A percentile compares a stretch with the other conserved stretches of the same genome.
Conservation (phyloP, 2,329 filamentous ascomycete species). For the Exophiala xenobiotica region DNA sequence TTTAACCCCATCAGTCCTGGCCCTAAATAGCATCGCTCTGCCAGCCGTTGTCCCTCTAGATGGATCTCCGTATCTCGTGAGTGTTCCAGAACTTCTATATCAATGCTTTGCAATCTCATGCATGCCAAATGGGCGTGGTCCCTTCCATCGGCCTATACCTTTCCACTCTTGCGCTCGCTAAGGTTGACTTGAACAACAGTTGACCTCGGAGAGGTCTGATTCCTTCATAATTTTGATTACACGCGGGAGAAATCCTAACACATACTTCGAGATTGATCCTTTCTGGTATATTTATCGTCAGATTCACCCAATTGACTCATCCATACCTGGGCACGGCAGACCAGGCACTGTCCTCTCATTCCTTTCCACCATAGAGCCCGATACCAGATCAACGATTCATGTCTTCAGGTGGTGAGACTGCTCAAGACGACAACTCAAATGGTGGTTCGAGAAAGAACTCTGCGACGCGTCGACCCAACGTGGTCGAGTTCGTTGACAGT, state of each 20-base stretch:
- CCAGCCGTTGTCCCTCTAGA: neutral
- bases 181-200: too few species aligned
- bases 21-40: neutral
- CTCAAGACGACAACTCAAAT: slow-evolving; percentile 11
- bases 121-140: neutral
- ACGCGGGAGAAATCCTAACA: too few species aligned
- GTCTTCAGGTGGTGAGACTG: slow-evolving; percentile 18
- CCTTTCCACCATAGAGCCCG: too few species aligned
- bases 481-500: slow-evolving; percentile 29
- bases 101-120: neutral
- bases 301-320: neutral
- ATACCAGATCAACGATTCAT: slow-evolving; percentile 12
- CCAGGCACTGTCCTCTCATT: neutral
- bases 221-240: neutral
- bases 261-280: neutral
- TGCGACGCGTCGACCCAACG: slow-evolving; percentile 9
- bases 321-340: neutral
- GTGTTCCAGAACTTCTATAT: neutral
- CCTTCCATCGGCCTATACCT: neutral
- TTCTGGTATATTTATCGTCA: neutral
- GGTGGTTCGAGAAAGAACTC: slow-evolving; percentile 8
- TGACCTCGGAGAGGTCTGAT: neutral
- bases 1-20: neutral
- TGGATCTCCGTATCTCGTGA: neutral
- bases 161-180: neutral